Percentiles rank a stretch among this genome's conserved stretches.
These are phyloP conservation scores for Yarrowia sp. DNA, from an alignment of 805 yeast genomes.

Conservation along the genomic window DNA sequence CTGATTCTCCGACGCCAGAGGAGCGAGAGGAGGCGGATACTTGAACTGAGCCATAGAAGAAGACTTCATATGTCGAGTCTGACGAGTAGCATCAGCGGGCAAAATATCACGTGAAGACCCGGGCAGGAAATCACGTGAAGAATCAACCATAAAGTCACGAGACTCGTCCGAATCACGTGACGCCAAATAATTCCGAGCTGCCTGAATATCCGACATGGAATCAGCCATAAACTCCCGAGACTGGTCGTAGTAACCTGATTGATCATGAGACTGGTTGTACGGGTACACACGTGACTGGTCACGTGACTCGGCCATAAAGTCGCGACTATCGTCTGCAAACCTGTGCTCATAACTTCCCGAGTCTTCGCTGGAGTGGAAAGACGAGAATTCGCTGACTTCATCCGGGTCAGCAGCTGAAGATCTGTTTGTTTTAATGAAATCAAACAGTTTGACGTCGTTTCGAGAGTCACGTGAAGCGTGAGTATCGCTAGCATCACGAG, in stretches of 20 bases:
- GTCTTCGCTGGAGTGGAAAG: background rate
- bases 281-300: background rate
- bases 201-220: background rate
- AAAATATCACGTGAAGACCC: background rate
- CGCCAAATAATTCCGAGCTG: background rate
- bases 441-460: slow-evolving; percentile 19
- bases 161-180: slow-evolving; percentile 2
- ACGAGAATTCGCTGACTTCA: slow-evolving; percentile 5
- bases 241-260: background rate
- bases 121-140: background rate
- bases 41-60: slow-evolving; percentile 24
- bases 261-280: background rate
- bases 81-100: background rate
- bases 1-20: background rate
- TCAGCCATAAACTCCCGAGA: slow-evolving; percentile 7
- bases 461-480: background rate
- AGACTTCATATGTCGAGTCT: background rate
- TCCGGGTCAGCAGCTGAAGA: background rate
- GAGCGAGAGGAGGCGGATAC: slow-evolving; percentile 16
- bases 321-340: background rate
- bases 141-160: background rate
- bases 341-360: no score
- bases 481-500: background rate
- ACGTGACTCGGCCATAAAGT: slow-evolving; percentile 14
- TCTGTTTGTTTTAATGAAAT: slow-evolving; percentile 2